Evolutionary conservation across 352 stramenopile species (phyloP).

Genomic region (Phytophthora pistaciae): DNA sequence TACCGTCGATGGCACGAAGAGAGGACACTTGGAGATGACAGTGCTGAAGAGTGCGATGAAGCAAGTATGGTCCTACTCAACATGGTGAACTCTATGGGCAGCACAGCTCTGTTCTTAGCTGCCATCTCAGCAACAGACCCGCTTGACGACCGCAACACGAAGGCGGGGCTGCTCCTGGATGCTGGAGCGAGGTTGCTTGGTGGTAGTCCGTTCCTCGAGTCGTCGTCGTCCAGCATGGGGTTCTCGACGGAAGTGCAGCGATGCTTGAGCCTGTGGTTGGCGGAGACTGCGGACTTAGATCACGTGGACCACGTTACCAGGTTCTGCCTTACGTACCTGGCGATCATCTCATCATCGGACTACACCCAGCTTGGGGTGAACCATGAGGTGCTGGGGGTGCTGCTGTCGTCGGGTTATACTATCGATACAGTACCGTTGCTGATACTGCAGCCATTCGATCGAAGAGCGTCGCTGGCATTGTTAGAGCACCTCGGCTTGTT

Average conservation of each 20-base stretch:
- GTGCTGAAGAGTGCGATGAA: not conserved
- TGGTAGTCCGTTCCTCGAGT: not conserved
- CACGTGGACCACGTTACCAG: not conserved
- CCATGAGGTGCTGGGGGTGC: slow-evolving; percentile 18
- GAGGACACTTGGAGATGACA: not conserved
- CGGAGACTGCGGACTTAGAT: no score
- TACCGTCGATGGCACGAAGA: not conserved
- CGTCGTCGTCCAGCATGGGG: not conserved
- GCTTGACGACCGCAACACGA: slow-evolving; percentile 11
- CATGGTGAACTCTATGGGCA: slow-evolving; percentile 5
- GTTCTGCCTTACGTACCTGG: not conserved
- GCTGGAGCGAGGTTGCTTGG: slow-evolving; percentile 11
- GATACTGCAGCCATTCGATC: slow-evolving; percentile 23
- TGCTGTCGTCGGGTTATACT: slow-evolving; percentile 14
- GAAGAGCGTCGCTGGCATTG: slow-evolving; percentile 2
- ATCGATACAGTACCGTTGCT: slow-evolving; percentile 8
- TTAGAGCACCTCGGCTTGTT: slow-evolving; percentile 15
- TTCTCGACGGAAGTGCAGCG: slow-evolving; percentile 12
- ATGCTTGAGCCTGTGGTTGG: slow-evolving; percentile 15
- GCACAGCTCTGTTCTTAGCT: slow-evolving; percentile 18
- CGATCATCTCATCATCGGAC: not conserved
- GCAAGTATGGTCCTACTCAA: not conserved
- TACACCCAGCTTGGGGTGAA: not conserved
- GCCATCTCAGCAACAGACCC: slow-evolving; percentile 3
- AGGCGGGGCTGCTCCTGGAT: slow-evolving; percentile 20